These are phyloP conservation scores for Clonostachys chloroleuca DNA, from an alignment of 2,329 filamentous ascomycete species.

Conservation along the genomic window DNA sequence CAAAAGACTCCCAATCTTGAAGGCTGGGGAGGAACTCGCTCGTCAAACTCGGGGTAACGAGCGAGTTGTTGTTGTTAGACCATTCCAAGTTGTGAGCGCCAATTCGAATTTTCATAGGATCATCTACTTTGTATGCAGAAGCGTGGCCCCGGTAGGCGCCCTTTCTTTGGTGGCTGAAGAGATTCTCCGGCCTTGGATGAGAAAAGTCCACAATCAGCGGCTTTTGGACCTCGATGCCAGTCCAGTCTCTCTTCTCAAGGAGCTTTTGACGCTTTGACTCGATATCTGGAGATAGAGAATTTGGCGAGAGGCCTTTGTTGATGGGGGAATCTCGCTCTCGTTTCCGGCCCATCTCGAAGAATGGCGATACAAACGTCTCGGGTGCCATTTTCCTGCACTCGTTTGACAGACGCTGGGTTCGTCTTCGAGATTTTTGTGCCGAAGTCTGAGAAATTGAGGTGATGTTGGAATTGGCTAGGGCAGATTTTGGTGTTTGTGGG, in stretches of 20 bases:
- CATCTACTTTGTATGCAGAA: background rate
- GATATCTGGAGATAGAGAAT: background rate
- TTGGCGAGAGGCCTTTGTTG: too few species aligned
- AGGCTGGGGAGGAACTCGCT: background rate
- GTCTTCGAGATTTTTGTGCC: too few species aligned
- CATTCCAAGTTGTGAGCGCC: background rate
- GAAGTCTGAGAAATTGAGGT: background rate
- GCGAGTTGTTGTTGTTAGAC: background rate
- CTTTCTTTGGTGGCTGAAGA: background rate
- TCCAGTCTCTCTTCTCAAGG: constrained; percentile 20
- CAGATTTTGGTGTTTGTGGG: constrained; percentile 2
- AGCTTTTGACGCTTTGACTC: constrained; percentile 13
- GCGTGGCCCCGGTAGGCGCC: background rate
- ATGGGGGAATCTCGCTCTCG: background rate
- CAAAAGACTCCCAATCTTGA: too few species aligned
- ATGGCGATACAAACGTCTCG: background rate
- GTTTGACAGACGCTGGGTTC: background rate
- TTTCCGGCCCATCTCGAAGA: background rate
- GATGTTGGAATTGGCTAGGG: background rate
- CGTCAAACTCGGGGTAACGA: background rate
- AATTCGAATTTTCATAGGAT: background rate
- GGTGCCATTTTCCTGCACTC: background rate
- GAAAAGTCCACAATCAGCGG: constrained; percentile 11
- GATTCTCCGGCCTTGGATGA: background rate
- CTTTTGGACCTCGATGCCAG: constrained; percentile 22